A percentile compares a stretch with the other conserved stretches of the same genome.
Evolutionary conservation across 345 rosid genomes (phyloP).

Genomic region (Arabidopsis suecica): DNA sequence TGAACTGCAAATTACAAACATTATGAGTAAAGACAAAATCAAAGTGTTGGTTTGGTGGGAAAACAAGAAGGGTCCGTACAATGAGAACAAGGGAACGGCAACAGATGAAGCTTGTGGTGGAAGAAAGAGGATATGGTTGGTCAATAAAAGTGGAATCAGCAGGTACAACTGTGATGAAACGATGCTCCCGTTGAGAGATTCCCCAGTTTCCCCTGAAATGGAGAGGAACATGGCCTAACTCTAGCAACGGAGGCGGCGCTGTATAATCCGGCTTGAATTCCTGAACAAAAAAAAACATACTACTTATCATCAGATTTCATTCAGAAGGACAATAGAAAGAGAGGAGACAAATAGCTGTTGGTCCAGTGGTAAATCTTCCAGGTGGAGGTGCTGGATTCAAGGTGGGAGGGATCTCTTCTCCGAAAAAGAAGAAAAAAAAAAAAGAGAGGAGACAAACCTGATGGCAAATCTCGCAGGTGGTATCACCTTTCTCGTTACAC

Average conservation of each 20-base stretch:
- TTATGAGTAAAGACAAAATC: slow-evolving; percentile 24
- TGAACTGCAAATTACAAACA: slow-evolving; percentile 59
- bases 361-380: no score
- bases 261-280: slow-evolving; percentile 85
- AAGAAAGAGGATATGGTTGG: slow-evolving; percentile 60
- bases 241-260: slow-evolving; percentile 80
- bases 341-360: neutral
- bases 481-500: slow-evolving; percentile 95
- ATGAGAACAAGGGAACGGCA: slow-evolving; percentile 67
- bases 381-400: no score
- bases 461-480: slow-evolving; percentile 87
- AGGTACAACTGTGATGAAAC: slow-evolving; percentile 72
- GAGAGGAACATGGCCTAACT: slow-evolving; percentile 72
- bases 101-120: slow-evolving; percentile 60
- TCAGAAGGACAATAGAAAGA: neutral
- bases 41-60: neutral
- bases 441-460: slow-evolving; percentile 50
- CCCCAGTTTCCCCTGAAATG: slow-evolving; percentile 93
- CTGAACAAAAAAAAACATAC: slow-evolving; percentile 49
- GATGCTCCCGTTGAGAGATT: slow-evolving; percentile 63
- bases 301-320: neutral
- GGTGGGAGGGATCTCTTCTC: no score
- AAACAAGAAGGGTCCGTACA: slow-evolving; percentile 49
- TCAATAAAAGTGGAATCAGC: slow-evolving; percentile 55
- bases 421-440: no score